phyloP scores from a whole-genome alignment of 140 eudicot species.

The Oenanthe javanica region DNA sequence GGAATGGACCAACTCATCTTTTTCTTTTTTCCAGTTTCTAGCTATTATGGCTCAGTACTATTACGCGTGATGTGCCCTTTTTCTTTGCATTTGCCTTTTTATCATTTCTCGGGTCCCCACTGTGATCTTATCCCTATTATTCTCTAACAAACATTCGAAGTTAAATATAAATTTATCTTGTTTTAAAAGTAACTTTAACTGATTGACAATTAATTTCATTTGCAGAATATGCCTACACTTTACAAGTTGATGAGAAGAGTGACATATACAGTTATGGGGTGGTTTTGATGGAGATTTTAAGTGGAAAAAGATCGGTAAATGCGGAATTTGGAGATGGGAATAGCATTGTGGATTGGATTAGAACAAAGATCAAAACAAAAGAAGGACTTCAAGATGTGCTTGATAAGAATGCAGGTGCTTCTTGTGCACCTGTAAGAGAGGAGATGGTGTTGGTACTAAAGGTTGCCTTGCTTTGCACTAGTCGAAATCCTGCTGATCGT shows the following conservation, averaged over 20 bases:
- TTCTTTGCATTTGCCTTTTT: too few species aligned
- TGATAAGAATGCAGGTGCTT: slow-evolving; percentile 75
- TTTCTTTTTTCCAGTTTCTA: slow-evolving; percentile 20
- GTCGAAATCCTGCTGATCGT: slow-evolving; percentile 80
- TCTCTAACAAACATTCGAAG: background rate
- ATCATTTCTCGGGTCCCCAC: slow-evolving; percentile 34
- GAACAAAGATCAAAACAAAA: slow-evolving; percentile 52
- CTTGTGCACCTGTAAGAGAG: slow-evolving; percentile 75
- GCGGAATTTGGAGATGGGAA: slow-evolving; percentile 92
- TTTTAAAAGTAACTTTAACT: background rate
- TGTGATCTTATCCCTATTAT: slow-evolving; percentile 7
- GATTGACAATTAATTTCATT: slow-evolving; percentile 11
- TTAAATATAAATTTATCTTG: background rate
- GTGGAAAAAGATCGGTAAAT: slow-evolving; percentile 77
- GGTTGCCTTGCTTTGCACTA: slow-evolving; percentile 82
- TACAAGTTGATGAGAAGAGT: slow-evolving; percentile 95
- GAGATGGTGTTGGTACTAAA: slow-evolving; percentile 77
- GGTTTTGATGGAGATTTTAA: slow-evolving; percentile 70
- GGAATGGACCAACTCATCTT: background rate
- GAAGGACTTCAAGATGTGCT: slow-evolving; percentile 53
- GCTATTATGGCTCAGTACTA: slow-evolving; percentile 31
- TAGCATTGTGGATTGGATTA: slow-evolving; percentile 89
- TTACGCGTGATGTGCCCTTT: slow-evolving; percentile 35
- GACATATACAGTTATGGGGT: slow-evolving; percentile 95
- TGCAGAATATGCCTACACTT: slow-evolving; percentile 85